Conservation (phyloP, 257 asterid genomes). For the Misopates orontium region DNA sequence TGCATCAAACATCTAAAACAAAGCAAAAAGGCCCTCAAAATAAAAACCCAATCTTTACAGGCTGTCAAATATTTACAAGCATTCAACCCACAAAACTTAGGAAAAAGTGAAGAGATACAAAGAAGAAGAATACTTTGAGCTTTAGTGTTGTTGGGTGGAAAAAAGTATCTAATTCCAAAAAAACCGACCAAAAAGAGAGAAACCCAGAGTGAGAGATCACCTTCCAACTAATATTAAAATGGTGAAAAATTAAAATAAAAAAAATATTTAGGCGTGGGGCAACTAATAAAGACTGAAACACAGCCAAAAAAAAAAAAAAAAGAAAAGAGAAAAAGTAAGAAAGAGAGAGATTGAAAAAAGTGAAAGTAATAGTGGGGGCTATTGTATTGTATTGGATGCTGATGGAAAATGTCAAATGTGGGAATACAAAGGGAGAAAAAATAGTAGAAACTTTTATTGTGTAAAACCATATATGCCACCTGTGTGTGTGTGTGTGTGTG, state of each 20-base stretch:
- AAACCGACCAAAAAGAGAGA: conserved; percentile 57
- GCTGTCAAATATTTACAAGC: conserved; percentile 31
- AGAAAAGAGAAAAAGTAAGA: conserved; percentile 15
- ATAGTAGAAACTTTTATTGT: too few relatives aligned
- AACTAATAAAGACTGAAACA: conserved; percentile 59
- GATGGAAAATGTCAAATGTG: neutral
- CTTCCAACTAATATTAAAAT: conserved; percentile 51
- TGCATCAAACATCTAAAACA: too few relatives aligned
- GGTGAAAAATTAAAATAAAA: conserved; percentile 29
- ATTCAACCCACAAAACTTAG: conserved; percentile 20
- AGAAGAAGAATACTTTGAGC: conserved; percentile 23
- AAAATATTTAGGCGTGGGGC: conserved; percentile 51
- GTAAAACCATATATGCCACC: conserved; percentile 8
- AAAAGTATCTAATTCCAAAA: conserved; percentile 45
- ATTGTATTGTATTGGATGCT: too few relatives aligned
- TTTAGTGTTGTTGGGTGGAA: conserved; percentile 30
- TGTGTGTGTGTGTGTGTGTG: conserved; percentile 18
- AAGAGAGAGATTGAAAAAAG: conserved; percentile 48
- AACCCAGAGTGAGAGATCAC: conserved; percentile 36
- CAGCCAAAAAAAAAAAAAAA: conserved; percentile 18
- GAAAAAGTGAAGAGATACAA: neutral
- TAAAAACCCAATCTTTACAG: conserved; percentile 41
- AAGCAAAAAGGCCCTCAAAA: too few relatives aligned
- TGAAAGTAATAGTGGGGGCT: conserved; percentile 28
- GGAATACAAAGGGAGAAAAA: neutral